Conservation (phyloP, 1,284 basidiomycete genomes). For the Filobasidium uniguttulatum region DNA sequence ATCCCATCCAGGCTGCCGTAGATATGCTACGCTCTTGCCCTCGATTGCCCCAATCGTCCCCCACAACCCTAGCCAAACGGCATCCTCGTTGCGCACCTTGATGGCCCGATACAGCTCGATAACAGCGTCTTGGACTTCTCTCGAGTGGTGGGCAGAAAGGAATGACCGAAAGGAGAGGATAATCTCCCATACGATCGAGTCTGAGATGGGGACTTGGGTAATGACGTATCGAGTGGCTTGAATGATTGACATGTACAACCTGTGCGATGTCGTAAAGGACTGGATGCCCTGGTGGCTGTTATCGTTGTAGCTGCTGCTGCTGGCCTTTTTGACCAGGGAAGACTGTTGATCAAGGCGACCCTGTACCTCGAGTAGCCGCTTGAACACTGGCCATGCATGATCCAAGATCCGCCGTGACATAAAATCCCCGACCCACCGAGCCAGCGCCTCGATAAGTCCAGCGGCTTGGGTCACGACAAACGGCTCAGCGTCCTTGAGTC, state of each 20-base stretch:
- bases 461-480: slow-evolving; percentile 66
- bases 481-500: slow-evolving; percentile 55
- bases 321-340: slow-evolving; percentile 44
- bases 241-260: slow-evolving; percentile 57
- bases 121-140: slow-evolving; percentile 56
- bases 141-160: slow-evolving; percentile 50
- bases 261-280: slow-evolving; percentile 49
- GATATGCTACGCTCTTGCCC: slow-evolving; percentile 22
- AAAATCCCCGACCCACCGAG: slow-evolving; percentile 57
- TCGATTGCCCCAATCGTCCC: slow-evolving; percentile 43
- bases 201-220: slow-evolving; percentile 51
- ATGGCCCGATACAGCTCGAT: slow-evolving; percentile 52
- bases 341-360: slow-evolving; percentile 47
- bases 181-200: slow-evolving; percentile 62
- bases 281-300: no score
- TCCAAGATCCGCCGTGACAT: slow-evolving; percentile 72
- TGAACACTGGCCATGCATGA: slow-evolving; percentile 75
- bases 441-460: slow-evolving; percentile 53
- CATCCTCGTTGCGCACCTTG: slow-evolving; percentile 52
- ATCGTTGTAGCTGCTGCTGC: slow-evolving; percentile 15
- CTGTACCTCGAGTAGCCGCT: slow-evolving; percentile 46
- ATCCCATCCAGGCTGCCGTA: slow-evolving; percentile 21
- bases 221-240: slow-evolving; percentile 54
- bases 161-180: slow-evolving; percentile 59
- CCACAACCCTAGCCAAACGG: slow-evolving; percentile 61